Evolutionary conservation across 805 yeast species (phyloP).

Genomic region (Lipomyces yamanashiensis): DNA sequence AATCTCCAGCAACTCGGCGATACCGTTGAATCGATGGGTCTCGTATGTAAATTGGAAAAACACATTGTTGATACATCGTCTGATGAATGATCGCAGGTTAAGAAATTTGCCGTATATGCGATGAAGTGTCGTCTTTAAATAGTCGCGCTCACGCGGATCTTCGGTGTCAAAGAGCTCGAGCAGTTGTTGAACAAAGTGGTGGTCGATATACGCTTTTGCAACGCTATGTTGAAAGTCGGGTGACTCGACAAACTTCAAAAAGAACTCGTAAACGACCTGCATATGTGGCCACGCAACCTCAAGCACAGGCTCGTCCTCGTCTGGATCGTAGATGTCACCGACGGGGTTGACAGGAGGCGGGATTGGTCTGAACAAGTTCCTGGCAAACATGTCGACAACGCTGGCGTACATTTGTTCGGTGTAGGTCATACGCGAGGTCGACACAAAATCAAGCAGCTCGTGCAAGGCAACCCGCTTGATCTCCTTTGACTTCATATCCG

Average conservation of each 20-base stretch:
- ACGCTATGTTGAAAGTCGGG: slow-evolving; percentile 92
- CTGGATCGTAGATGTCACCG: slow-evolving; percentile 96
- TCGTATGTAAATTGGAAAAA: slow-evolving; percentile 93
- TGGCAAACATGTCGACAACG: slow-evolving; percentile 86
- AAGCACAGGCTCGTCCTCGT: slow-evolving; percentile 96
- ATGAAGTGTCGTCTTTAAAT: slow-evolving; percentile 91
- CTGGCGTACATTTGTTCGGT: slow-evolving; percentile 89
- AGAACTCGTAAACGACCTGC: slow-evolving; percentile 95
- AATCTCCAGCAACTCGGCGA: slow-evolving; percentile 91
- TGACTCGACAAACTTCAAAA: slow-evolving; percentile 87
- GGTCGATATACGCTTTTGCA: slow-evolving; percentile 94
- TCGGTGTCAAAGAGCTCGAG: slow-evolving; percentile 93
- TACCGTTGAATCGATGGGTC: slow-evolving; percentile 93
- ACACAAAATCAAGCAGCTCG: slow-evolving; percentile 86
- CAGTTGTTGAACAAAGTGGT: slow-evolving; percentile 76
- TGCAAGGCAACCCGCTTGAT: slow-evolving; percentile 83
- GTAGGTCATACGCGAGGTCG: slow-evolving; percentile 78
- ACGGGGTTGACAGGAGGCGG: slow-evolving; percentile 98
- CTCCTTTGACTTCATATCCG: slow-evolving; percentile 90
- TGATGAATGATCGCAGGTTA: slow-evolving; percentile 83
- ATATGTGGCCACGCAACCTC: slow-evolving; percentile 99
- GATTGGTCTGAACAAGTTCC: slow-evolving; percentile 89
- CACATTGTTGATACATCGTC: slow-evolving; percentile 89
- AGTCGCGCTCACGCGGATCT: slow-evolving; percentile 95
- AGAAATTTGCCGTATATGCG: slow-evolving; percentile 95